Evolutionary conservation across 2,329 filamentous ascomycete genomes (phyloP), one percentile per base, ranked within the genome.

Genomic region (Blastomyces silverae): DNA sequence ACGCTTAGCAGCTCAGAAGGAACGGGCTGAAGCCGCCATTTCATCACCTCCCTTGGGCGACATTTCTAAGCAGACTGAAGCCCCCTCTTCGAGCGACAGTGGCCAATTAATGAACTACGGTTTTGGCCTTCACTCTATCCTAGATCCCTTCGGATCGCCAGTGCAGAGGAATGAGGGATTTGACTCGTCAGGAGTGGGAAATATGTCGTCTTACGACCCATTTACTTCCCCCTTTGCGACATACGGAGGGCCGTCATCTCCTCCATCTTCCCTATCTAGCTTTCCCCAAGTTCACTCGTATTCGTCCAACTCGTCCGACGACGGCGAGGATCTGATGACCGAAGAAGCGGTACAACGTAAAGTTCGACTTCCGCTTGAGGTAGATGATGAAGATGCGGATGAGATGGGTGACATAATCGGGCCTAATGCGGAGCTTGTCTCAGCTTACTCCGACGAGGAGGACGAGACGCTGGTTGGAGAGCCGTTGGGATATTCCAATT

Each of bases 1-100:
- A 15, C 87, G 92, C 15, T 83, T 97, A 72, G 85, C 90, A 1
- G 85, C 89, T 77, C 89, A 91, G 69, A 85, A 87, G 69, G 88
- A 90, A 75, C 85, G 86, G 69, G 78, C 81, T 6, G 77, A 58
- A 53, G 75, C 81, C 1, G 77, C 70, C 39, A 67, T 67, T 48
- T 65, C 67, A 61, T 65, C 68, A 53, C 64, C 68, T 34, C 66
- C 68, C 8, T 71, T 73, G 39, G 72, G 31, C 28, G 34, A 53
- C 31, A 39, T 42, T 25, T 28, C 28, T 10, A 62, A 17, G 28
- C 11, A 73, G n/a, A 13, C 61, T 37, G 34, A 55, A 39, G 28
- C 46, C 46, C 48, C 22, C 31, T 64, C 52, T 34, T 66, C 64
- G n/a, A 69, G 64, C n/a, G 65, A 66, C 28, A 72, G 73, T 25